Percentiles rank a stretch among this genome's conserved stretches.
These are phyloP conservation scores for Polytrichum commune DNA, from an alignment of 225 moss, liverwort and hornwort species.

Conservation along the genomic window DNA sequence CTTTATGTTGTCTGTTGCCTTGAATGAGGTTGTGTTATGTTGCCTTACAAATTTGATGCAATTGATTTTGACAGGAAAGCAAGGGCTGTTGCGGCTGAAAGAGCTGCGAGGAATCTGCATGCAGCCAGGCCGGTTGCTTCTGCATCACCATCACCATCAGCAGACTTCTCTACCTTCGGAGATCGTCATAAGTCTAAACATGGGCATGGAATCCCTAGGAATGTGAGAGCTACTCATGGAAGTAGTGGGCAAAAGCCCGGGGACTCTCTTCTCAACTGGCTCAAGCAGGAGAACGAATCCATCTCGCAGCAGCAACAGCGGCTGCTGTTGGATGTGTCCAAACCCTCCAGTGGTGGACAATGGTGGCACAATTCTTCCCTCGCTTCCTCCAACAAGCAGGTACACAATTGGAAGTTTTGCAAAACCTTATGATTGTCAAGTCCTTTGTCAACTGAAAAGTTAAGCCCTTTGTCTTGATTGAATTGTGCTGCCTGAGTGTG, in stretches of 20 bases:
- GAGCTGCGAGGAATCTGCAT: slow-evolving; percentile 13
- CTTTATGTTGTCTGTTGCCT: too few species aligned
- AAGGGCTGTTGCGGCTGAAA: slow-evolving; percentile 31
- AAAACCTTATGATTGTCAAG: too few species aligned
- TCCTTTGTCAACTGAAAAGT: too few species aligned
- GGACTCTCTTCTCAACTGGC: slow-evolving; percentile 3
- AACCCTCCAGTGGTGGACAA: slow-evolving; percentile 1
- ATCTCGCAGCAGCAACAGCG: slow-evolving; percentile 8
- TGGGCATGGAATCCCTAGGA: too few species aligned
- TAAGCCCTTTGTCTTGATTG: too few species aligned
- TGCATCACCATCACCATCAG: too few species aligned
- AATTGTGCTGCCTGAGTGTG: too few species aligned
- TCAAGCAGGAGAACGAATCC: slow-evolving; percentile 3
- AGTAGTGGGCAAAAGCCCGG: neutral
- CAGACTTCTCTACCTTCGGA: too few species aligned
- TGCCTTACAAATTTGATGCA: too few species aligned
- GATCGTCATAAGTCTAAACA: too few species aligned
- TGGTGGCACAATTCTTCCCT: neutral
- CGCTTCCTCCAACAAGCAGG: neutral
- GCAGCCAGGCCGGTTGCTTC: neutral
- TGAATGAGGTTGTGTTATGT: too few species aligned
- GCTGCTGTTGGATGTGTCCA: slow-evolving; percentile 2
- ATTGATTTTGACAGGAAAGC: slow-evolving; percentile 29
- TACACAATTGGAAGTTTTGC: neutral
- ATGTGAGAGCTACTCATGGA: neutral